These are phyloP conservation scores for Eucalyptus cloeziana DNA, from an alignment of 345 rosid species.

Conservation along the genomic window DNA sequence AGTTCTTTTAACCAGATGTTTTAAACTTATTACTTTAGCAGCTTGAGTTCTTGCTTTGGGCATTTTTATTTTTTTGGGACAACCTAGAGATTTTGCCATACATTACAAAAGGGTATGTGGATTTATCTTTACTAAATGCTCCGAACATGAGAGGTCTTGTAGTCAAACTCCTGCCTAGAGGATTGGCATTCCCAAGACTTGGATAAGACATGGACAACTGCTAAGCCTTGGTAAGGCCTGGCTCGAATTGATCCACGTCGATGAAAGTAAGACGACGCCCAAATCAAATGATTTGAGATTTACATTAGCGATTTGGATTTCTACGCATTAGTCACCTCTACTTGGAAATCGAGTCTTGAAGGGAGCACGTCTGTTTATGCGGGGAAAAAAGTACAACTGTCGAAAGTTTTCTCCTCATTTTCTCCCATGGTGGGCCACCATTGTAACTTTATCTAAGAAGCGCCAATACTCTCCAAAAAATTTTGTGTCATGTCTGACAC, in stretches of 20 bases:
- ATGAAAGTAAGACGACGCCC: not conserved
- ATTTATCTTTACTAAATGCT: not conserved
- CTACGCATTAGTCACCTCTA: not conserved
- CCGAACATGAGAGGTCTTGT: too few species aligned
- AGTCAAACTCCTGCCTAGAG: too few species aligned
- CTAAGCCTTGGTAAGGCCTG: not conserved
- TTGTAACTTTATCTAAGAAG: not conserved
- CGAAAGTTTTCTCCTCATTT: not conserved
- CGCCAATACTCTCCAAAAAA: rapidly evolving
- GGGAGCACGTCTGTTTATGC: not conserved
- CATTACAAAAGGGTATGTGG: not conserved
- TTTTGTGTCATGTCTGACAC: too few species aligned
- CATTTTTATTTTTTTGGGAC: not conserved
- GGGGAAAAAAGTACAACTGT: not conserved
- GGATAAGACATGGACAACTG: not conserved
- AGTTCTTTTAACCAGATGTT: not conserved
- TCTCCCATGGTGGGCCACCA: not conserved
- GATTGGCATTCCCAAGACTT: too few species aligned
- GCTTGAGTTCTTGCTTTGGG: not conserved
- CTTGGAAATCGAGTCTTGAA: not conserved
- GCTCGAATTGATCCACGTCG: not conserved
- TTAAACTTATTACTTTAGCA: not conserved
- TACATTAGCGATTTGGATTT: not conserved
- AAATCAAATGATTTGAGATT: not conserved
- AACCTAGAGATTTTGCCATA: not conserved